Percentiles rank a stretch among this genome's conserved stretches.
Conservation (phyloP, 306 rosid species). For the Prosopis cineraria region DNA sequence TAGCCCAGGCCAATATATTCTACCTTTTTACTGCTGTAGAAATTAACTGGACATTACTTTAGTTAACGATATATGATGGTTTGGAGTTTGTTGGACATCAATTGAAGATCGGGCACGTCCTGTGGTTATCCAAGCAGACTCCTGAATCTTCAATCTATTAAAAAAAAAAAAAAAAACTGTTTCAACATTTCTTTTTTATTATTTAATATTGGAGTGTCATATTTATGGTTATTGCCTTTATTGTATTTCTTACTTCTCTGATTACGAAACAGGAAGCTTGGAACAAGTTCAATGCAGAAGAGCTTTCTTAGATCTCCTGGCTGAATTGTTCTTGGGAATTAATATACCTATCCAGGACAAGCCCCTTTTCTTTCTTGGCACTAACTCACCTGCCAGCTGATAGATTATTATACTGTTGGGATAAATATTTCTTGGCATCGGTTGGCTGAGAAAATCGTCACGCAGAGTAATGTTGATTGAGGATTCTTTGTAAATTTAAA, state of each 20-base stretch:
- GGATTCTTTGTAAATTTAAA: conserved; percentile 29
- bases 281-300: conserved; percentile 78
- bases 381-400: conserved; percentile 29
- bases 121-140: not conserved
- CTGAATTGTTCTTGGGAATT: conserved; percentile 19
- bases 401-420: conserved; percentile 13
- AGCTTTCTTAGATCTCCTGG: conserved; percentile 56
- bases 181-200: not conserved
- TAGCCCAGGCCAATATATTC: too few species aligned
- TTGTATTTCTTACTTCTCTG: not conserved
- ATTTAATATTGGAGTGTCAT: not conserved
- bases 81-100: not conserved
- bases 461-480: conserved; percentile 26
- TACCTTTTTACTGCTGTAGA: conserved; percentile 11
- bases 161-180: not conserved
- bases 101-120: not conserved
- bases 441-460: conserved; percentile 26
- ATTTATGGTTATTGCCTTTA: not conserved
- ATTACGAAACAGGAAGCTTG: conserved; percentile 79
- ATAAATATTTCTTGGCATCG: conserved; percentile 23
- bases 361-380: conserved; percentile 12
- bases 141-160: not conserved
- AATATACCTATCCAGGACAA: conserved; percentile 1
- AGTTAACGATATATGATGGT: not conserved
- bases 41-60: conserved; percentile 3